phyloP scores from a whole-genome alignment of 441 rosid genomes.

The Mallotus japonicus region DNA sequence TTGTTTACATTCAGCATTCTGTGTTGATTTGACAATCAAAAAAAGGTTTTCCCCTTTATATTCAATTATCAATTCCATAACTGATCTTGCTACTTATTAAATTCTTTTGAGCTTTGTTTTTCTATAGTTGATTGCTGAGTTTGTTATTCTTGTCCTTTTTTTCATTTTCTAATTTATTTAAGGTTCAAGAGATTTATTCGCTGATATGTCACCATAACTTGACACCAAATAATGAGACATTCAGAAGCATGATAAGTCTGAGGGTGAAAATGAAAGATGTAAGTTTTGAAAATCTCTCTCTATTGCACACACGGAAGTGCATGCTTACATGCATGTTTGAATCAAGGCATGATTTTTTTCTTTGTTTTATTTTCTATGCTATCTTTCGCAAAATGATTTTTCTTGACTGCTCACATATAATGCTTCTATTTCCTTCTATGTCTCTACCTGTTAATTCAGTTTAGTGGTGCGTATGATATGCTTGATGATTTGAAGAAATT shows the following conservation, averaged over 20 bases:
- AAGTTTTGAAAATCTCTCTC: conserved; percentile 31
- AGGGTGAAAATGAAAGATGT: conserved; percentile 80
- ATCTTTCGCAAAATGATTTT: conserved; percentile 8
- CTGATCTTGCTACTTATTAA: not conserved
- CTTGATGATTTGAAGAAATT: conserved; percentile 62
- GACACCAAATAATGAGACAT: conserved; percentile 63
- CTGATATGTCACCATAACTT: conserved; percentile 47
- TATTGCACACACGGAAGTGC: not conserved
- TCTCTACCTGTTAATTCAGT: conserved; percentile 42
- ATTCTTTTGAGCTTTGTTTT: conserved; percentile 3
- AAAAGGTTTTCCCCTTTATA: not conserved
- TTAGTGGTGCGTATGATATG: conserved; percentile 67
- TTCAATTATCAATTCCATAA: too few species aligned
- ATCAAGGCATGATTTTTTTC: conserved; percentile 8
- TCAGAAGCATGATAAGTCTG: conserved; percentile 63
- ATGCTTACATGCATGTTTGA: not conserved
- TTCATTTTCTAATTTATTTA: not conserved
- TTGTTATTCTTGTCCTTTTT: not conserved
- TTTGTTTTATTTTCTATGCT: conserved; percentile 14
- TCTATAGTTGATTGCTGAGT: conserved; percentile 13
- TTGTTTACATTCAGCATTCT: not conserved
- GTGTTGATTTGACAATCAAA: not conserved
- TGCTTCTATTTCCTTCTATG: not conserved
- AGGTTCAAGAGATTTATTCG: conserved; percentile 71
- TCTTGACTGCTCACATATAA: not conserved